Percentiles rank a stretch among this genome's conserved stretches.
phyloP scores from a whole-genome alignment of 148 eudicot species.

The Selenicereus undatus region DNA sequence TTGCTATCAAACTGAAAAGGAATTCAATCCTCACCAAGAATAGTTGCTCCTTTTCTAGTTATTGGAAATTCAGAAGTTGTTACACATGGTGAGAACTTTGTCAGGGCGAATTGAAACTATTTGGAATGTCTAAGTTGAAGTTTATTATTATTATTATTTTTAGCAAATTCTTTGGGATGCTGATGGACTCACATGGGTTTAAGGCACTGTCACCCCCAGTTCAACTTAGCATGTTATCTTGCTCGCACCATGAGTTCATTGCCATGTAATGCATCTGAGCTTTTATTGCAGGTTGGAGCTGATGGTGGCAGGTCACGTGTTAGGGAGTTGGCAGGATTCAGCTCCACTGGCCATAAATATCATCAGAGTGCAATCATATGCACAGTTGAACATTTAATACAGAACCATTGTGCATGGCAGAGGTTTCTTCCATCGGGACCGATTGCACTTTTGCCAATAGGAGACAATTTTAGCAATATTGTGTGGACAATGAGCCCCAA shows the following conservation, averaged over 20 bases:
- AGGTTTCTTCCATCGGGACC: slow-evolving; percentile 94
- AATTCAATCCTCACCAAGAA: too few relatives aligned
- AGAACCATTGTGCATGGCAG: slow-evolving; percentile 88
- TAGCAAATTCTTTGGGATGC: too few relatives aligned
- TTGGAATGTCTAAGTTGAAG: too few relatives aligned
- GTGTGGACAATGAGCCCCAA: slow-evolving; percentile 95
- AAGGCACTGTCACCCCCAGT: too few relatives aligned
- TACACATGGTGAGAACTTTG: too few relatives aligned
- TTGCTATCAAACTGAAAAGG: too few relatives aligned
- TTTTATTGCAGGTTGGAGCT: slow-evolving; percentile 73
- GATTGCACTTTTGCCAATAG: slow-evolving; percentile 88
- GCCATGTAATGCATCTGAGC: slow-evolving; percentile 5
- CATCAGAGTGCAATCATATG: slow-evolving; percentile 89
- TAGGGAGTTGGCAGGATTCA: slow-evolving; percentile 76
- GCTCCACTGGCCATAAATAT: slow-evolving; percentile 78
- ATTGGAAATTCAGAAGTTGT: too few relatives aligned
- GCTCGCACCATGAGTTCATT: not conserved
- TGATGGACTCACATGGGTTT: too few relatives aligned
- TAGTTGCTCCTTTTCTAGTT: too few relatives aligned
- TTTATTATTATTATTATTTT: too few relatives aligned
- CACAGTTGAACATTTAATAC: slow-evolving; percentile 68
- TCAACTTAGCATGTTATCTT: too few relatives aligned
- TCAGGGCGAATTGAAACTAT: too few relatives aligned
- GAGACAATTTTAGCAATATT: slow-evolving; percentile 88
- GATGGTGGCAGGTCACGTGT: slow-evolving; percentile 96